Evolutionary conservation across 106 monocot genomes (phyloP).

Genomic region (Dendrobium catenatum): DNA sequence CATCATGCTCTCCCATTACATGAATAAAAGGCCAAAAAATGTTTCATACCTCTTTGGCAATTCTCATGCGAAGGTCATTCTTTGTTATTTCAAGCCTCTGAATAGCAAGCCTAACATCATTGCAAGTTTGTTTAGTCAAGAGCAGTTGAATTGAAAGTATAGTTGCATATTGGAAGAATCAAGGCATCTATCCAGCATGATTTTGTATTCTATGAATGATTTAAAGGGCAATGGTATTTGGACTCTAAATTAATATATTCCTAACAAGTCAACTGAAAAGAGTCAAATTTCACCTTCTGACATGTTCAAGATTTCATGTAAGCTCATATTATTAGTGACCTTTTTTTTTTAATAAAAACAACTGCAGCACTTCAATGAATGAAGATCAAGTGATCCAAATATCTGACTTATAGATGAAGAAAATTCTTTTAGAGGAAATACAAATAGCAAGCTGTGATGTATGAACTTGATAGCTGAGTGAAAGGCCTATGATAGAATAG

Average conservation of each 20-base stretch:
- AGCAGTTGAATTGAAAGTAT: background rate
- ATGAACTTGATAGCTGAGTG: background rate
- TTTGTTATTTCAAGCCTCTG: slow-evolving; percentile 96
- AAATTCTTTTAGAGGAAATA: background rate
- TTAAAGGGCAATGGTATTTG: background rate
- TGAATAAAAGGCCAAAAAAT: background rate
- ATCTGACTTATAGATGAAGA: background rate
- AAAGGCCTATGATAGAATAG: background rate
- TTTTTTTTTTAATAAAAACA: background rate
- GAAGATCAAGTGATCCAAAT: background rate
- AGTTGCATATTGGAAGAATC: slow-evolving; percentile 5
- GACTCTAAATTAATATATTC: background rate
- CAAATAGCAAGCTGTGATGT: background rate
- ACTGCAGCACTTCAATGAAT: background rate
- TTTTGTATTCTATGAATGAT: background rate
- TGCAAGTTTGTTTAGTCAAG: background rate
- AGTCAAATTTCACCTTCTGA: background rate
- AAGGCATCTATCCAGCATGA: background rate
- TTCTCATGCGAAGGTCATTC: slow-evolving; percentile 80
- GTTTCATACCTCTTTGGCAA: slow-evolving; percentile 88
- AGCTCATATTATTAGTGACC: background rate
- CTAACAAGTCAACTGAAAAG: background rate
- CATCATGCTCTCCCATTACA: slow-evolving; percentile 2
- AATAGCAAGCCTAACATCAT: slow-evolving; percentile 77
- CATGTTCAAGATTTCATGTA: background rate